Conservation (phyloP, 495 filamentous ascomycete genomes). For the Penicillium daleae region DNA sequence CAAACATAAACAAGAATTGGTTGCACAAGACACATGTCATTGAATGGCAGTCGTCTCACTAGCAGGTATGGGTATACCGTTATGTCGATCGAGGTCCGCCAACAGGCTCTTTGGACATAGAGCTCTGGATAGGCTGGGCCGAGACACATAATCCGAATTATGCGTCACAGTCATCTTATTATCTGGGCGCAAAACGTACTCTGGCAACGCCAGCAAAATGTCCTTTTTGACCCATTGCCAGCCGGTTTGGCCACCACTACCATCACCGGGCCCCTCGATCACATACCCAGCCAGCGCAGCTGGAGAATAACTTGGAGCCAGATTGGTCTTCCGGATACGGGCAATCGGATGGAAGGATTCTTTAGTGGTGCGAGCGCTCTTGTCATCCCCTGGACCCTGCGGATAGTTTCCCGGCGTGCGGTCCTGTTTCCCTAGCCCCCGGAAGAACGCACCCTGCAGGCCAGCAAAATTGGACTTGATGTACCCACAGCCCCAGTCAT, state of each 20-base stretch:
- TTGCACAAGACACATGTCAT: background rate
- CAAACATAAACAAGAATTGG: background rate
- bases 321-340: constrained; percentile 4
- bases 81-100: constrained; percentile 5
- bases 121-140: constrained; percentile 4
- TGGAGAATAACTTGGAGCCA: background rate
- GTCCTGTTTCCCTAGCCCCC: constrained; percentile 3
- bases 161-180: constrained; percentile 5
- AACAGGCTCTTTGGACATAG: constrained; percentile 6
- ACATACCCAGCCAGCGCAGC: constrained; percentile 5
- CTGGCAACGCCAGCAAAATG: background rate
- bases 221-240: constrained; percentile 6
- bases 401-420: constrained; percentile 7
- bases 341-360: constrained; percentile 5
- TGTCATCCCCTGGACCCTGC: background rate
- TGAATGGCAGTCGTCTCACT: background rate
- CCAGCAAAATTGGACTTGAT: constrained; percentile 5
- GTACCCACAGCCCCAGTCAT: constrained; percentile 6
- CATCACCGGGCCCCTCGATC: background rate
- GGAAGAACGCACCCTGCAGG: constrained; percentile 6
- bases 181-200: constrained; percentile 5
- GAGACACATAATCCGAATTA: background rate
- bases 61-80: background rate
- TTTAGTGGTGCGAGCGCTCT: background rate
- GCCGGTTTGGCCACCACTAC: background rate